These are phyloP conservation scores for Pleurotus pulmonarius DNA, from an alignment of 768 basidiomycete species.

Conservation along the genomic window DNA sequence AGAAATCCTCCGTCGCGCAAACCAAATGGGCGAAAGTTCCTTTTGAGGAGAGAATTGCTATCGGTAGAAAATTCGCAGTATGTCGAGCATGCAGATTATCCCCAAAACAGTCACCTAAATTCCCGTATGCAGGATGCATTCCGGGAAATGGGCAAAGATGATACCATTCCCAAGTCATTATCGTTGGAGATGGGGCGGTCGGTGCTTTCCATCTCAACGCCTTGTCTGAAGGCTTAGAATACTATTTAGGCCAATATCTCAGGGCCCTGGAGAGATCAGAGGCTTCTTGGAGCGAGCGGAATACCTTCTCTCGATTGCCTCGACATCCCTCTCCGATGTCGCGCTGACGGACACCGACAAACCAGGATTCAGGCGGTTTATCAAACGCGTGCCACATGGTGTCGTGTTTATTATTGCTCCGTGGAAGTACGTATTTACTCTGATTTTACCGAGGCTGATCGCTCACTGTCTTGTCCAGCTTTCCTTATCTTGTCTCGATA, in stretches of 20 bases:
- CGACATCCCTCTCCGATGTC: slow-evolving; percentile 69
- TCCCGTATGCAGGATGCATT: slow-evolving; percentile 40
- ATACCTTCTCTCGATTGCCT: slow-evolving; percentile 85
- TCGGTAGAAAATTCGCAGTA: slow-evolving; percentile 47
- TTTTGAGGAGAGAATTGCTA: slow-evolving; percentile 66
- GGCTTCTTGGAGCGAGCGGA: slow-evolving; percentile 79
- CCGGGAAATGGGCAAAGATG: slow-evolving; percentile 30
- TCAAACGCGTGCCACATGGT: slow-evolving; percentile 81
- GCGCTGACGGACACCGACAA: slow-evolving; percentile 72
- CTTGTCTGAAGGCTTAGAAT: neutral
- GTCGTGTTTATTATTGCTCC: slow-evolving; percentile 86
- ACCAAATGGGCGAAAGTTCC: slow-evolving; percentile 72
- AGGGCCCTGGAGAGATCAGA: slow-evolving; percentile 73
- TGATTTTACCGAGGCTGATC: neutral
- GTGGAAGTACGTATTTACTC: slow-evolving; percentile 72
- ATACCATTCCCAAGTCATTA: slow-evolving; percentile 72
- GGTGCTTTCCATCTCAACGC: slow-evolving; percentile 17
- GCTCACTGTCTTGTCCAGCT: slow-evolving; percentile 39
- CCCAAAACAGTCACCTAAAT: neutral
- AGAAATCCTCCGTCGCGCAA: slow-evolving; percentile 61
- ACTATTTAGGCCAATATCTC: slow-evolving; percentile 67
- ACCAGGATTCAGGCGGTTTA: slow-evolving; percentile 80
- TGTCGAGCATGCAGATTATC: neutral
- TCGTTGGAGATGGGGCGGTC: slow-evolving; percentile 91
- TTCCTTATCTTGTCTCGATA: slow-evolving; percentile 84